Evolutionary conservation across 441 rosid genomes (phyloP).

Genomic region (Erysimum cheiri): DNA sequence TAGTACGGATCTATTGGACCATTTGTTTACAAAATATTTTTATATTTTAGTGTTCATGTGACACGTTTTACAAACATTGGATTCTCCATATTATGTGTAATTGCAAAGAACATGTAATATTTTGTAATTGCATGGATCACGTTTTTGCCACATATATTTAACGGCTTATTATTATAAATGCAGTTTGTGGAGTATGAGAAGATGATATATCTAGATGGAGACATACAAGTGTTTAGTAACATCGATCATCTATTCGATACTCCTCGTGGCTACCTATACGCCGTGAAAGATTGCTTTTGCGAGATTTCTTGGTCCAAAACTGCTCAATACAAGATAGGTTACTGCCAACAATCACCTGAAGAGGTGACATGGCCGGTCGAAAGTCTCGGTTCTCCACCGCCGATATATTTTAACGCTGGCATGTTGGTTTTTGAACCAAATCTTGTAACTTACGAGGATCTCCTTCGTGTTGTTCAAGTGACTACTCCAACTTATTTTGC

Average conservation of each 20-base stretch:
- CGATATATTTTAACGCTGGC: constrained; percentile 66
- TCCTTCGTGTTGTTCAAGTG: constrained; percentile 46
- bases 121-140: too few species aligned
- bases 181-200: constrained; percentile 81
- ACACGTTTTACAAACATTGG: too few species aligned
- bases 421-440: constrained; percentile 62
- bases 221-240: constrained; percentile 76
- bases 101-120: too few species aligned
- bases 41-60: too few species aligned
- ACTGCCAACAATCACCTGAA: constrained; percentile 79
- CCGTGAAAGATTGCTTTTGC: constrained; percentile 81
- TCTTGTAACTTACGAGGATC: constrained; percentile 47
- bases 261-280: constrained; percentile 62
- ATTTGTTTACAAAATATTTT: too few species aligned
- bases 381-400: constrained; percentile 52
- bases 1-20: too few species aligned
- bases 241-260: constrained; percentile 72
- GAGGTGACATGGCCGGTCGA: constrained; percentile 58
- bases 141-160: too few species aligned
- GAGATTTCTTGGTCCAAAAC: constrained; percentile 61
- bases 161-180: neutral
- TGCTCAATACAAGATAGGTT: constrained; percentile 67
- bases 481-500: constrained; percentile 61
- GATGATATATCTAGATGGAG: constrained; percentile 86
- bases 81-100: too few species aligned